These are phyloP conservation scores for Metschnikowia amazonensis DNA, from an alignment of 805 yeast species.

Conservation along the genomic window DNA sequence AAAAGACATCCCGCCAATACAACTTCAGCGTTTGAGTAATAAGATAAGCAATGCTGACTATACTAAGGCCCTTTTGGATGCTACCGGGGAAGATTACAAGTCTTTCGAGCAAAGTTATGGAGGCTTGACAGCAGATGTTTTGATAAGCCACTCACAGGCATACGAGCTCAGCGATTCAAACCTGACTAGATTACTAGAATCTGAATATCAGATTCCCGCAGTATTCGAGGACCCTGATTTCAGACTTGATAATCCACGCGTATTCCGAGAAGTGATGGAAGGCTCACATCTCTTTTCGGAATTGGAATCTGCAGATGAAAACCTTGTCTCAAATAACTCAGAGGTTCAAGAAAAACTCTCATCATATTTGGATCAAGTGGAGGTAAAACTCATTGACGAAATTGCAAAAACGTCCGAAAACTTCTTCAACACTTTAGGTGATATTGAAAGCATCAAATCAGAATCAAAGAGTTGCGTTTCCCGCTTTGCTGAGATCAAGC, in stretches of 20 bases:
- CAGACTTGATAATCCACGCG: slow-evolving; percentile 82
- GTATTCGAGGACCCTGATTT: slow-evolving; percentile 67
- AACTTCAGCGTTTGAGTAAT: slow-evolving; percentile 37
- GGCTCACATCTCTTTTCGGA: slow-evolving; percentile 44
- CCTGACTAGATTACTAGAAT: slow-evolving; percentile 3
- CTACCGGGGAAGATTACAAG: slow-evolving; percentile 26
- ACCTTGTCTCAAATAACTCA: slow-evolving; percentile 45
- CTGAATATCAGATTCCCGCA: slow-evolving; percentile 48
- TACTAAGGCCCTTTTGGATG: slow-evolving; percentile 17
- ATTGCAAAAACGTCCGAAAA: slow-evolving; percentile 81
- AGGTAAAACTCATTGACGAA: slow-evolving; percentile 72
- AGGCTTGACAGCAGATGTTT: slow-evolving; percentile 34
- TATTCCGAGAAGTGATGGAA: slow-evolving; percentile 71
- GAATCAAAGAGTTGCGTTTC: slow-evolving; percentile 51
- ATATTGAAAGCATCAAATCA: slow-evolving; percentile 59
- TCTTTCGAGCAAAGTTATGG: slow-evolving; percentile 38
- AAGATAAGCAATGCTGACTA: slow-evolving; percentile 25
- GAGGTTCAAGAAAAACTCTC: slow-evolving; percentile 73
- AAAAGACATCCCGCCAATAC: slow-evolving; percentile 80
- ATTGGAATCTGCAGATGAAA: slow-evolving; percentile 18
- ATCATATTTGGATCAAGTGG: slow-evolving; percentile 80
- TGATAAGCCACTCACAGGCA: slow-evolving; percentile 28
- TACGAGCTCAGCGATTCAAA: slow-evolving; percentile 10
- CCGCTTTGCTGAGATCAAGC: slow-evolving; percentile 44
- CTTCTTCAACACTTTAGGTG: slow-evolving; percentile 80